Conservation (phyloP, 2,329 filamentous ascomycete species). For the Trichophyton schoenleinii region DNA sequence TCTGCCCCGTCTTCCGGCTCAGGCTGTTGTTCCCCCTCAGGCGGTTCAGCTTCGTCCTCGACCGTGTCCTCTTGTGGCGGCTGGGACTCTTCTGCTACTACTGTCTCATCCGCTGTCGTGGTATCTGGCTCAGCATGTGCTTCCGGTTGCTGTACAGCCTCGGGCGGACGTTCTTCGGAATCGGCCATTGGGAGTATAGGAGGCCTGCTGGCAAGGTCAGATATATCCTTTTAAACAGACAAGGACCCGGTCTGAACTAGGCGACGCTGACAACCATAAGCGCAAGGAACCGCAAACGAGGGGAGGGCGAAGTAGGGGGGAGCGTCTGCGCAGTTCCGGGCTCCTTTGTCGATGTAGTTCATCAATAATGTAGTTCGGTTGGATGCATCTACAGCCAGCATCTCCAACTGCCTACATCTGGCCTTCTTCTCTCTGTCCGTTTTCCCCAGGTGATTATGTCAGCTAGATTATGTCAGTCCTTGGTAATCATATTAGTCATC, state of each 20-base stretch:
- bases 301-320: neutral
- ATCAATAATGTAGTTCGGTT: neutral
- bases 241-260: slow-evolving; percentile 9
- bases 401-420: neutral
- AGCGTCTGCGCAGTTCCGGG: neutral
- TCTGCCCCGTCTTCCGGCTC: neutral
- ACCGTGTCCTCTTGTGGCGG: neutral
- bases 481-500: neutral
- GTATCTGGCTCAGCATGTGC: neutral
- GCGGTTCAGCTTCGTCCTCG: neutral
- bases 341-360: neutral
- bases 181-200: slow-evolving; percentile 11
- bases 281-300: neutral
- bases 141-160: slow-evolving; percentile 4
- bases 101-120: neutral
- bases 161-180: slow-evolving; percentile 6
- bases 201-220: neutral
- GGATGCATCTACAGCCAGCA: neutral
- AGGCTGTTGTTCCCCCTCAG: neutral
- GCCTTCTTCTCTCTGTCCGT: neutral
- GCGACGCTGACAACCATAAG: neutral
- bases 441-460: neutral
- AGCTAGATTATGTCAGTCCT: neutral
- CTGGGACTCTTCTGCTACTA: neutral
- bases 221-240: neutral